phyloP scores from a whole-genome alignment of 2,329 filamentous ascomycete species.

The Cadophora gregata region DNA sequence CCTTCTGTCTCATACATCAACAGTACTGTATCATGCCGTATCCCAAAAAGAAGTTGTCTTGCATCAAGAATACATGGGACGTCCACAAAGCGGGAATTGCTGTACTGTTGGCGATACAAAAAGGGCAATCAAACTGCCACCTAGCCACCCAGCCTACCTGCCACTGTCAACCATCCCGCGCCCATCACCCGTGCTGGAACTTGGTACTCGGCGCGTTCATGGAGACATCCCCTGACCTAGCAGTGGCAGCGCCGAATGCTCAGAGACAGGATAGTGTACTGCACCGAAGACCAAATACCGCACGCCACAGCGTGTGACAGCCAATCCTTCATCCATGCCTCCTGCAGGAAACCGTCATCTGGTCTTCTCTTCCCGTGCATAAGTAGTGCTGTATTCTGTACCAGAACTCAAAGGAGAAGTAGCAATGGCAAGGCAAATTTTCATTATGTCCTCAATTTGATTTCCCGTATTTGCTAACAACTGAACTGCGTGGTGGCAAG shows the following conservation, averaged over 20 bases:
- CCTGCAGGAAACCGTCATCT: slow-evolving; percentile 11
- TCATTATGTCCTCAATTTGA: not conserved
- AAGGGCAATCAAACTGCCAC: not conserved
- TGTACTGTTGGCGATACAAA: not conserved
- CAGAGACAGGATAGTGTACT: not conserved
- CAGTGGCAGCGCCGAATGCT: slow-evolving; percentile 1
- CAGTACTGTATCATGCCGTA: too few relatives aligned
- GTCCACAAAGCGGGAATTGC: not conserved
- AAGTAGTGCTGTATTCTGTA: too few relatives aligned
- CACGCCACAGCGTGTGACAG: slow-evolving; percentile 2
- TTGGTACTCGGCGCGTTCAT: slow-evolving; percentile 13
- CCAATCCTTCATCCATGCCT: slow-evolving; percentile 9
- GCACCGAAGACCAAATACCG: not conserved
- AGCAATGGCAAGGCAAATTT: not conserved
- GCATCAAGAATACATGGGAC: not conserved
- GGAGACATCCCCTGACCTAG: not conserved
- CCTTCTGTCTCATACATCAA: too few relatives aligned
- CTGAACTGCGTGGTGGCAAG: not conserved
- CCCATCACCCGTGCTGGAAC: slow-evolving; percentile 1
- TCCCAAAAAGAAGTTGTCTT: not conserved
- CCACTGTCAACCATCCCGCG: slow-evolving; percentile 3
- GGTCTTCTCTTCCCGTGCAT: not conserved
- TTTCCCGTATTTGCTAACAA: not conserved
- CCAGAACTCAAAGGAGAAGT: not conserved
- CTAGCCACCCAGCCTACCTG: not conserved